phyloP scores from a whole-genome alignment of 306 rosid species.

The Castanea mollissima region DNA sequence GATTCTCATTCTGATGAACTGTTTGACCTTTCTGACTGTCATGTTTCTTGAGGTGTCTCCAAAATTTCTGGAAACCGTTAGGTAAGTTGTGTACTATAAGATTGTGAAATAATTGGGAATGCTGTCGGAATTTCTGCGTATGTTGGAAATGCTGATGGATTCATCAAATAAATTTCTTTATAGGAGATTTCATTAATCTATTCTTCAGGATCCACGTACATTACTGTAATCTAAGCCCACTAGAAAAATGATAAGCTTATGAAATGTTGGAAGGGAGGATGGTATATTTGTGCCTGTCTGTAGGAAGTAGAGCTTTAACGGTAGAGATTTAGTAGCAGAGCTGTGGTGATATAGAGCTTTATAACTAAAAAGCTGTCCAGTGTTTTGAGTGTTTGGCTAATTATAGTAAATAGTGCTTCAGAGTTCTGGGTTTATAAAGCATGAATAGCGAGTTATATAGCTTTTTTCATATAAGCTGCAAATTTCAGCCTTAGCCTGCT shows the following conservation, averaged over 20 bases:
- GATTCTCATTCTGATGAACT: background rate
- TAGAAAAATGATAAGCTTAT: background rate
- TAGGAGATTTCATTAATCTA: background rate
- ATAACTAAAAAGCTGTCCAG: too few species aligned
- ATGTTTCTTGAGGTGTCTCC: background rate
- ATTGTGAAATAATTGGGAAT: background rate
- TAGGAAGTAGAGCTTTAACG: too few species aligned
- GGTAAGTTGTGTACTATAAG: background rate
- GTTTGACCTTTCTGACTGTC: background rate
- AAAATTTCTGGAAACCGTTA: background rate
- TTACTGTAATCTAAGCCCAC: background rate
- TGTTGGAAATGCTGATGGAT: background rate
- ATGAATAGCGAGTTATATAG: too few species aligned
- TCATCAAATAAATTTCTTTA: background rate
- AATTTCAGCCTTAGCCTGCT: too few species aligned
- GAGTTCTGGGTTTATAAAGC: too few species aligned
- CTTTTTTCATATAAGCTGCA: too few species aligned
- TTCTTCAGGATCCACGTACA: background rate
- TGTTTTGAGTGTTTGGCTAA: too few species aligned
- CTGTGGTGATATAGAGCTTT: too few species aligned
- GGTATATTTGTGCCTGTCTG: background rate
- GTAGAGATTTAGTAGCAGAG: too few species aligned
- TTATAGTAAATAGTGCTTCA: too few species aligned
- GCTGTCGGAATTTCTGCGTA: background rate
- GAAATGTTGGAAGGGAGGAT: background rate